Base-by-base conservation (phyloP, 768 basidiomycete genomes). In the Artomyces pyxidatus region DNA sequence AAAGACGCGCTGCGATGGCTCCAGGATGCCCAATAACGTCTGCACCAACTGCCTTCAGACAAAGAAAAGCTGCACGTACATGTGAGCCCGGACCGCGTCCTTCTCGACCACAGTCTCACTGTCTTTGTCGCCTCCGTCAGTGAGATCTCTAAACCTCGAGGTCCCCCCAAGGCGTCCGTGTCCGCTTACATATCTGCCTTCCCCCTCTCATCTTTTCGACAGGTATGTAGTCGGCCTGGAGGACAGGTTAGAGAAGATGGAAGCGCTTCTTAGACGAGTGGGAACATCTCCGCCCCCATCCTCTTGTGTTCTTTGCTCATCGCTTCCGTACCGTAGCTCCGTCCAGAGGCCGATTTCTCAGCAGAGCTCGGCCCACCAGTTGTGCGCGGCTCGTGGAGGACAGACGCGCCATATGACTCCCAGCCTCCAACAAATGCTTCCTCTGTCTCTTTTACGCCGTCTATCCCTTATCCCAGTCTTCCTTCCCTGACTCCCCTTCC, bases 321-420 rank as follows among this genome's bases (percentile, higher is more conserved):
- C 58, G 56, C 4, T 62, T 64, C 5, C 70, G 66, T 49, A 67
- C 40, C 40, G 55, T 57, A 87, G 85, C 68, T 86, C 55, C 73
- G 71, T 25, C 85, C 85, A 26, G 75, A 77, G 52, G 60, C 65
- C 39, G 80, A 85, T 59, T 81, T 84, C 59, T 72, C 77, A 28
- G 64, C 71, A 19, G 77, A 83, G 53, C 68, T 88, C 41, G 85
- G 85, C 0, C 77, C 80, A 6, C 75, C 75, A 1, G 65, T 87
- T 8, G 29, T 76, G 40, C 77, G 83, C 30, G 82, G 73, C 54
- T 83, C 82, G 4, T 87, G 85, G 85, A 84, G 63, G 56, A 49
- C 50, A 6, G 49, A 60, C 26, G 54, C 55, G 23, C 66, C 69
- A 23, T 26, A 10, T 39, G 8, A 9, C 43, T 28, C 27, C 50